Evolutionary conservation across 2,329 filamentous ascomycete species (phyloP), one percentile per base, ranked within the genome.

Genomic region (Bipolaris gigantea): DNA sequence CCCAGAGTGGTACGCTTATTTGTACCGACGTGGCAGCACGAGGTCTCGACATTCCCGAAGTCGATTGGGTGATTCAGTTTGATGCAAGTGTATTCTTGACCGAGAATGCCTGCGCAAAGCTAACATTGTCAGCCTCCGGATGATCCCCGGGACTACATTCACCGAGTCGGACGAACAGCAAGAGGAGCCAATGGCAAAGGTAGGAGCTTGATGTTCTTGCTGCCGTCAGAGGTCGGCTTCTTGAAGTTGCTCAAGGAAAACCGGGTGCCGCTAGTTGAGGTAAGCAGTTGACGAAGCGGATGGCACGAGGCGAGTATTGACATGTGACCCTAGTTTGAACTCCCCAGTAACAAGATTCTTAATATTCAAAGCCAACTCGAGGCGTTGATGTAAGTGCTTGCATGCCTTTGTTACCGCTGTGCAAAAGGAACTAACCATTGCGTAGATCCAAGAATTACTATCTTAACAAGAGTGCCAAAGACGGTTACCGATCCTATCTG

Each of bases 361-460:
- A 73, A 64, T 61, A 59, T 60, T 51, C 62, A 43, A 23, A 42
- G 38, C 18, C 53, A 48, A 9, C 49, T 52, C n/a, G 53, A 46
- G 15, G 38, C 43, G 0, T 30, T 50, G 34, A 53, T 56, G 10
- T 11, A 13, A 30, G 43, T 46, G 10, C 7, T 39, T 25, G 11
- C 5, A 18, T 1, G 19, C 60, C 94, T 95, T 69, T 75, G 75
- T 44, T 89, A 67, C 51, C 73, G 65, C 6, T 3, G 5, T 23
- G 92, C 97, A 76, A 84, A 97, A 9, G 93, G 97, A 81, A 94
- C 33, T 46, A 36, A 46, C 9, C 9, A 11, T 19, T 93, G 77
- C 83, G 97, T 62, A 95, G 99, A 67, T 85, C 85, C 27, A 89
- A 94, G 74, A 97, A 99, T 77, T 97, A 97, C 80, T 97, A 97